Evolutionary conservation across 305 asterid species (phyloP).

Genomic region (Ilex paraguariensis): DNA sequence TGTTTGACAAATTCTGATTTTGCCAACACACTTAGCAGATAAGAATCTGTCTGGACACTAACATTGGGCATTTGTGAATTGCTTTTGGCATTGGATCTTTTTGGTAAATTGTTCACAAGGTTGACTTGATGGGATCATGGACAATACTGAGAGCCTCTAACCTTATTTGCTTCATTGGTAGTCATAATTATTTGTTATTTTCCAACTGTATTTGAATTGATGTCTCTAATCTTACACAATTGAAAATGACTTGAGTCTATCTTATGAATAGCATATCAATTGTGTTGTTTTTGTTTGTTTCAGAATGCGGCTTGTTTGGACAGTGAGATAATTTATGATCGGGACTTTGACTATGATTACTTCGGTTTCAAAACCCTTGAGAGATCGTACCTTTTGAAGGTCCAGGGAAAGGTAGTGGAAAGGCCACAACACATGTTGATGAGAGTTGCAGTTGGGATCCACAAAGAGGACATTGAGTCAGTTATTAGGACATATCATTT

Average conservation of each 20-base stretch:
- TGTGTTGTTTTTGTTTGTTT: constrained; percentile 3
- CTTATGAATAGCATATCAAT: too few relatives aligned
- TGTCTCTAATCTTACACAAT: not conserved
- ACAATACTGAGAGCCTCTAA: too few relatives aligned
- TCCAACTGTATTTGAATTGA: too few relatives aligned
- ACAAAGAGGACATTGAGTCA: constrained; percentile 79
- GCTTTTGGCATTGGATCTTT: too few relatives aligned
- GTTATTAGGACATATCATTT: constrained; percentile 75
- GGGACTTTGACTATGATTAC: constrained; percentile 92
- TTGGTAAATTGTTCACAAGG: too few relatives aligned
- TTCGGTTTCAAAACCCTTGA: constrained; percentile 97
- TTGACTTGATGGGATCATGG: too few relatives aligned
- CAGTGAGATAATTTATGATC: constrained; percentile 91
- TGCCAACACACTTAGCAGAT: too few relatives aligned
- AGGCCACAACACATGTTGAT: constrained; percentile 98
- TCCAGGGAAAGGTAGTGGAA: constrained; percentile 82
- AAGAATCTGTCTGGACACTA: too few relatives aligned
- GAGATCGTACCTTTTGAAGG: constrained; percentile 81
- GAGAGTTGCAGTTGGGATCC: constrained; percentile 97
- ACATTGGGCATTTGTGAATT: too few relatives aligned
- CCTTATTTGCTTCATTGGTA: too few relatives aligned
- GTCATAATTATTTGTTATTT: too few relatives aligned
- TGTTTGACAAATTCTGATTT: too few relatives aligned
- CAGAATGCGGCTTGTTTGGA: constrained; percentile 85
- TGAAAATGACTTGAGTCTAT: not conserved